Percentiles rank a stretch among this genome's conserved stretches.
Evolutionary conservation across 2,329 filamentous ascomycete genomes (phyloP).

Genomic region (Nemania sp.): DNA sequence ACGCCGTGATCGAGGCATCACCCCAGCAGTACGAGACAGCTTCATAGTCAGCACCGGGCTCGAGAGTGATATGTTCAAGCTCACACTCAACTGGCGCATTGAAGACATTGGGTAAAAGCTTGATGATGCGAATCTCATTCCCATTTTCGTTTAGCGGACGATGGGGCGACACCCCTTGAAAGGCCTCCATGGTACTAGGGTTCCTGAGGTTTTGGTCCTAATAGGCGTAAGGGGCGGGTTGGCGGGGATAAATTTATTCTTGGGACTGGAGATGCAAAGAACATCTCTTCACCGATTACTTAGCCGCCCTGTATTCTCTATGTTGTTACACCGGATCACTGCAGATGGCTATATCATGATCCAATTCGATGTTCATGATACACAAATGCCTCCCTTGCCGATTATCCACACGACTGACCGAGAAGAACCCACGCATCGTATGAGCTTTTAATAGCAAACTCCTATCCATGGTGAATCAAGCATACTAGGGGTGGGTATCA

Average conservation of each 20-base stretch:
- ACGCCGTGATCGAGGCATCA: conserved; percentile 33
- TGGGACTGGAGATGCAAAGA: neutral
- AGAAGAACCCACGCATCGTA: neutral
- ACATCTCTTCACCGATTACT: too few relatives aligned
- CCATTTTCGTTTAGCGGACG: conserved; percentile 28
- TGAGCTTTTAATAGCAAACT: neutral
- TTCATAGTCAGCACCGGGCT: conserved; percentile 33
- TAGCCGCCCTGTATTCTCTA: neutral
- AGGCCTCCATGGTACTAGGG: conserved; percentile 30
- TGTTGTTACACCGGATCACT: neutral
- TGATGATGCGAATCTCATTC: conserved; percentile 38
- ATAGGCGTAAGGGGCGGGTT: neutral
- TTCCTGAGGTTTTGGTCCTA: neutral
- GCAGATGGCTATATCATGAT: neutral
- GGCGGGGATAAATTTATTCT: neutral
- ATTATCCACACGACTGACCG: neutral
- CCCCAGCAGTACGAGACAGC: conserved; percentile 42
- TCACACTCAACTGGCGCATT: conserved; percentile 36
- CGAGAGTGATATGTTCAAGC: conserved; percentile 33
- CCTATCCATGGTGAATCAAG: neutral
- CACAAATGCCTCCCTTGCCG: neutral
- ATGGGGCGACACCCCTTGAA: conserved; percentile 37
- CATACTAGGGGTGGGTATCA: neutral
- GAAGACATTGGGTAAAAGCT: conserved; percentile 29
- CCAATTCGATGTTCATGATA: conserved; percentile 3